Conservation (phyloP, 371 early-diverging fungal species). For the Circinella umbellata region DNA sequence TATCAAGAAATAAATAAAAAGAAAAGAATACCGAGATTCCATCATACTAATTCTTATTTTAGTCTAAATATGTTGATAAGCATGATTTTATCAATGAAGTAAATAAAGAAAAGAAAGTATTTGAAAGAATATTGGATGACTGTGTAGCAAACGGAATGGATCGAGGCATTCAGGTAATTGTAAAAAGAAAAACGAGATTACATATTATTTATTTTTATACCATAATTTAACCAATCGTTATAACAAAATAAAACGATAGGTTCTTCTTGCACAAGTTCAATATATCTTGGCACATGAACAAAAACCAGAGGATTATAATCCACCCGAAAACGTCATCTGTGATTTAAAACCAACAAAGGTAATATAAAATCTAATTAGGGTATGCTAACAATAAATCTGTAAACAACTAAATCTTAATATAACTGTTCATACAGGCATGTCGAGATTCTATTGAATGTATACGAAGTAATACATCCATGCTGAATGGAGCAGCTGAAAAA, state of each 20-base stretch:
- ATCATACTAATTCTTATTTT: too few species aligned
- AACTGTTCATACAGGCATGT: conserved; percentile 44
- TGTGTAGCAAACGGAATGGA: conserved; percentile 87
- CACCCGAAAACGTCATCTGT: conserved; percentile 47
- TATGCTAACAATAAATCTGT: too few species aligned
- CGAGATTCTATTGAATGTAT: conserved; percentile 79
- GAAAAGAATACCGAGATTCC: background rate
- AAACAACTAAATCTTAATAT: too few species aligned
- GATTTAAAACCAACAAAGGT: conserved; percentile 75
- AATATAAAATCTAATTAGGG: conserved; percentile 12
- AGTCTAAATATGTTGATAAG: conserved; percentile 72
- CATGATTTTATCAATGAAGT: conserved; percentile 82
- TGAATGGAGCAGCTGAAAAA: conserved; percentile 81
- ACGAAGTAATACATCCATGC: conserved; percentile 72
- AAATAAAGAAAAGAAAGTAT: conserved; percentile 82
- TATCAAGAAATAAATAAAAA: background rate
- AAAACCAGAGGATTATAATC: conserved; percentile 71
- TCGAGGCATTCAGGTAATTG: conserved; percentile 71
- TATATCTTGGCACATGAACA: conserved; percentile 73
- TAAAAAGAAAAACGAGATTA: too few species aligned
- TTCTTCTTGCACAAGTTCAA: conserved; percentile 78
- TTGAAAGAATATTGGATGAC: conserved; percentile 84
- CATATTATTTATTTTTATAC: too few species aligned
- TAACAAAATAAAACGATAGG: conserved; percentile 23
- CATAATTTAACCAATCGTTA: too few species aligned